These are phyloP conservation scores for Agrocybe praecox DNA, from an alignment of 768 basidiomycete species.

Conservation along the genomic window DNA sequence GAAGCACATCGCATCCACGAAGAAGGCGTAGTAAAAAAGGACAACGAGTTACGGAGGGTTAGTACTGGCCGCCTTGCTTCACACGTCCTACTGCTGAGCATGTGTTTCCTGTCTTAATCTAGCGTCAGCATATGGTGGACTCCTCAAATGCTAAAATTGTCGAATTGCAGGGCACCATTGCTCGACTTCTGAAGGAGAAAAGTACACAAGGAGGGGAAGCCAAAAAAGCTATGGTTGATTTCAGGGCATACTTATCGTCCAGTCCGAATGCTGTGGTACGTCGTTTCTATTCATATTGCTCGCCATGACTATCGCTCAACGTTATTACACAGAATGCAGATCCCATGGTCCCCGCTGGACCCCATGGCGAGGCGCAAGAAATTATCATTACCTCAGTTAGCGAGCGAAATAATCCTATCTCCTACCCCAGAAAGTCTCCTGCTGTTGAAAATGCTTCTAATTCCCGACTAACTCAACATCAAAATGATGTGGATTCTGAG, in stretches of 20 bases:
- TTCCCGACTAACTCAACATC: not conserved
- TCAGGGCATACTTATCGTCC: conserved; percentile 39
- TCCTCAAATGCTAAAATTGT: conserved; percentile 45
- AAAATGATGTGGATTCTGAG: conserved; percentile 19
- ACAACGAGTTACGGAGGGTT: conserved; percentile 59
- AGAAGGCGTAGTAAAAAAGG: conserved; percentile 53
- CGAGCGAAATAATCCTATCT: too few species aligned
- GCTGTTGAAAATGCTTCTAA: not conserved
- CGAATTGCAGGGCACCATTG: conserved; percentile 48
- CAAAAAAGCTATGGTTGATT: conserved; percentile 39
- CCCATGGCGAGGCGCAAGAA: not conserved
- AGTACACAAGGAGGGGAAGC: conserved; percentile 24
- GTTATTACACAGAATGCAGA: not conserved
- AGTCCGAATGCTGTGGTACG: conserved; percentile 25
- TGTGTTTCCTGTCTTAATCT: conserved; percentile 1
- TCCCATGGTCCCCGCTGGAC: not conserved
- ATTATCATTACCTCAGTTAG: not conserved
- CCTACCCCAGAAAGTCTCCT: too few species aligned
- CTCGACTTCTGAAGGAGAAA: conserved; percentile 37
- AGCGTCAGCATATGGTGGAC: conserved; percentile 53
- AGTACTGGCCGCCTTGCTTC: conserved; percentile 6
- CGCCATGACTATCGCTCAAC: not conserved
- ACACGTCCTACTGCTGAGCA: conserved; percentile 6
- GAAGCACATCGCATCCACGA: conserved; percentile 51
- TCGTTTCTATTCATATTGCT: not conserved